These are phyloP conservation scores for Dalechampia spathulata DNA, from an alignment of 441 rosid species.

Conservation along the genomic window DNA sequence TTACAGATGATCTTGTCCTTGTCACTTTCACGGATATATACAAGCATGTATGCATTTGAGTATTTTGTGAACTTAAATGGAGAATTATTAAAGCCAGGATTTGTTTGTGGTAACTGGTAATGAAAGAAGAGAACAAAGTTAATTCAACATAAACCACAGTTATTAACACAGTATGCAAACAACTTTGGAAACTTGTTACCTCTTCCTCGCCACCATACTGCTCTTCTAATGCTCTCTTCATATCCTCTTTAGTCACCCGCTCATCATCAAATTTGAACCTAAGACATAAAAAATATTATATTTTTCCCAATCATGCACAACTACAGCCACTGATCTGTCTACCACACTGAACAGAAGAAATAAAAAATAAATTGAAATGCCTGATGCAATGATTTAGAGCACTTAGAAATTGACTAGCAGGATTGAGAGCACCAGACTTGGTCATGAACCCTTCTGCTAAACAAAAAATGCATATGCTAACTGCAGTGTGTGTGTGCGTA, in stretches of 20 bases:
- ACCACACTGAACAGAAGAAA: too few relatives aligned
- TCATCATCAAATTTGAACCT: constrained; percentile 99
- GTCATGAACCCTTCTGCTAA: too few relatives aligned
- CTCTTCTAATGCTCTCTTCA: constrained; percentile 88
- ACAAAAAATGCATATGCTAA: too few relatives aligned
- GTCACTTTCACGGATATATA: constrained; percentile 92
- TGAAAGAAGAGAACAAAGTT: constrained; percentile 19
- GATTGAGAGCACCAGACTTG: too few relatives aligned
- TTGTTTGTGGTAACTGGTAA: constrained; percentile 73
- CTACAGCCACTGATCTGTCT: not conserved
- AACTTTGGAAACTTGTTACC: constrained; percentile 33
- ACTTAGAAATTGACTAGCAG: too few relatives aligned
- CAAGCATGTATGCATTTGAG: constrained; percentile 98
- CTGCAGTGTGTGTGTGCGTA: too few relatives aligned
- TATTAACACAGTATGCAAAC: not conserved
- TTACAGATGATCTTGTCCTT: constrained; percentile 90
- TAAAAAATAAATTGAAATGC: too few relatives aligned
- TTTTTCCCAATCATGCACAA: not conserved
- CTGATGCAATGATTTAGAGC: too few relatives aligned
- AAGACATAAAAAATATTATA: not conserved
- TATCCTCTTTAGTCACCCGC: constrained; percentile 92
- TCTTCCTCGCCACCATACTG: constrained; percentile 99
- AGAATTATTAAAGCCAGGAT: constrained; percentile 85
- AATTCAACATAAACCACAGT: constrained; percentile 10
- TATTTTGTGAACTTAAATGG: constrained; percentile 91